Percentiles rank a stretch among this genome's conserved stretches.
These are phyloP conservation scores for Fusarium goolgardi DNA, from an alignment of 2,329 filamentous ascomycete genomes.

Conservation along the genomic window DNA sequence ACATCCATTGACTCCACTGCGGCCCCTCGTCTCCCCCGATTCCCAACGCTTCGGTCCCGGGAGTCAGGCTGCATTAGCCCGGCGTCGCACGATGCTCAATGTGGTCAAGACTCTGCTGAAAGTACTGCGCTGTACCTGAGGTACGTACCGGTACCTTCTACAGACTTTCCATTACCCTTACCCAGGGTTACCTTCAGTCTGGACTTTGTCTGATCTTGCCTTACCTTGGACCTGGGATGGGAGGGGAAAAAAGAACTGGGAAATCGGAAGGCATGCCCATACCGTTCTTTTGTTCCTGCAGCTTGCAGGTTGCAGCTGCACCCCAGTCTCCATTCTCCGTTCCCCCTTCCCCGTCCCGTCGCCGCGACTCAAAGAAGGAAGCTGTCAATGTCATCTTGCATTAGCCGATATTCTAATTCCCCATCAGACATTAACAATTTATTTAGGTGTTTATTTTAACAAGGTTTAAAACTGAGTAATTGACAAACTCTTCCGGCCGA, in stretches of 20 bases:
- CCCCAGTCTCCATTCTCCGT: conserved; percentile 21
- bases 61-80: conserved; percentile 44
- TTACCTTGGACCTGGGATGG: conserved; percentile 10
- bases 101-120: conserved; percentile 5
- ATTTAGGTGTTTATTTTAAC: not conserved
- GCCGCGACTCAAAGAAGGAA: conserved; percentile 20
- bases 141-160: conserved; percentile 30
- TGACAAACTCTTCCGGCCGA: not conserved
- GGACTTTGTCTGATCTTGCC: not conserved
- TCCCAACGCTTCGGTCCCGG: conserved; percentile 47
- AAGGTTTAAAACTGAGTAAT: not conserved
- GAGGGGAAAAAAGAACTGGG: not conserved
- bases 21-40: conserved; percentile 32
- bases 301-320: conserved; percentile 9
- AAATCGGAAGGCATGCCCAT: conserved; percentile 10
- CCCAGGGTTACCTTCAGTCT: not conserved
- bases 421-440: conserved; percentile 3
- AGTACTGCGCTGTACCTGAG: not conserved
- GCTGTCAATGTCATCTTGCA: conserved; percentile 47
- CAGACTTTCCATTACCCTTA: conserved; percentile 11
- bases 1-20: conserved; percentile 16
- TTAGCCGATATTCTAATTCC: conserved; percentile 32
- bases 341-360: conserved; percentile 4
- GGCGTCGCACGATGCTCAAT: conserved; percentile 32
- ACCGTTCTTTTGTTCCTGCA: conserved; percentile 7